phyloP scores from a whole-genome alignment of 2,329 filamentous ascomycete genomes.

The Scedosporium minutisporum region DNA sequence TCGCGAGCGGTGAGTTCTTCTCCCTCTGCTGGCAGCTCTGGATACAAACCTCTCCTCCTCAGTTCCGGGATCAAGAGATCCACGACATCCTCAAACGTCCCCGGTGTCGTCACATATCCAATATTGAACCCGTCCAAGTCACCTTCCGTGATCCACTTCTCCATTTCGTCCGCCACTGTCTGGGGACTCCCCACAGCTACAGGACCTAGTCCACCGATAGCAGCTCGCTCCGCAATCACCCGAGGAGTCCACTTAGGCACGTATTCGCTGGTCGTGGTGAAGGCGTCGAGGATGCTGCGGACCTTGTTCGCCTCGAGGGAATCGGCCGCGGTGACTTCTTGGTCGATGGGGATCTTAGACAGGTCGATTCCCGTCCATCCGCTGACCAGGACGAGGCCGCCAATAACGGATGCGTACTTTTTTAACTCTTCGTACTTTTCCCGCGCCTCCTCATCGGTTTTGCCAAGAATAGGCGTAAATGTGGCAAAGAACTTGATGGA shows the following conservation, averaged over 20 bases:
- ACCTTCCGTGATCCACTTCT: slow-evolving; percentile 32
- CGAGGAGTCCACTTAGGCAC: slow-evolving; percentile 34
- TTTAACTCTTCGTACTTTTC: slow-evolving; percentile 40
- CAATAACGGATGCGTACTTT: slow-evolving; percentile 42
- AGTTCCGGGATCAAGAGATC: slow-evolving; percentile 21
- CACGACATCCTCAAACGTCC: slow-evolving; percentile 23
- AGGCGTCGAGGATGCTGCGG: slow-evolving; percentile 35
- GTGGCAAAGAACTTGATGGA: slow-evolving; percentile 47
- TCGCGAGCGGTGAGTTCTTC: slow-evolving; percentile 43
- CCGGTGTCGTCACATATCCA: slow-evolving; percentile 32
- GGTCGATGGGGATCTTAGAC: slow-evolving; percentile 45
- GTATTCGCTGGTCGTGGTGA: slow-evolving; percentile 36
- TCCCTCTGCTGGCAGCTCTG: slow-evolving; percentile 18
- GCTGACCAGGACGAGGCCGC: slow-evolving; percentile 44
- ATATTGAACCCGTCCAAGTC: slow-evolving; percentile 32
- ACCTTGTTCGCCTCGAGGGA: slow-evolving; percentile 43
- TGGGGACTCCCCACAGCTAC: slow-evolving; percentile 26
- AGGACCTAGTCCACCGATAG: slow-evolving; percentile 29
- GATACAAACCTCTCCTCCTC: slow-evolving; percentile 19
- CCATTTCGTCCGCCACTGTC: slow-evolving; percentile 34
- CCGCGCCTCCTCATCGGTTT: slow-evolving; percentile 41
- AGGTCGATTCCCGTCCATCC: slow-evolving; percentile 54
- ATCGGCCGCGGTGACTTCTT: slow-evolving; percentile 45
- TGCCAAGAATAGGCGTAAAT: slow-evolving; percentile 38
- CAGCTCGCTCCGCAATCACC: slow-evolving; percentile 28